Base-by-base conservation (phyloP, 148 eudicot genomes). In the Vaccinium corymbosum region DNA sequence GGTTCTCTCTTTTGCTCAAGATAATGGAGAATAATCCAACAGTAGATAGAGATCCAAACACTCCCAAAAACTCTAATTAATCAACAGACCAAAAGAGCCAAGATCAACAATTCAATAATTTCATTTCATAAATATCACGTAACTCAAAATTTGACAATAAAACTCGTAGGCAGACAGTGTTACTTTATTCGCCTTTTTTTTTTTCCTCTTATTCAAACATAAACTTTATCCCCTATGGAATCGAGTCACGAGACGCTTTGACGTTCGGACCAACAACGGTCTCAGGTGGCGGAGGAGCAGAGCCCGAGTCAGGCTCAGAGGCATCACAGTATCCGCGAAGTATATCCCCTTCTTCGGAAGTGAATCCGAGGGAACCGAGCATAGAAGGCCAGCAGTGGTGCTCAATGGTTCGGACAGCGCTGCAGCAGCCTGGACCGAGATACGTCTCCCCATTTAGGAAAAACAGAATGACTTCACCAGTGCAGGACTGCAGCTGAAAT, bases 281-380 rank as follows among this genome's bases (percentile, higher is more conserved):
- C 42, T 27, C 8, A 68, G 73, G 73, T 27, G 35, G 72, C 50
- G 77, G 50, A 5, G 59, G 72, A 12, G 87, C 32, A 68, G 76
- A 53, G 13, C 10, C 76, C 0, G 22, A 2, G 35, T 3, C 20
- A 3, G 50, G 7, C 1, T 9, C 72, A 8, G 77, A 16, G 0
- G 90, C 92, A 51, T 89, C 88, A 68, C 94, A 94, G 74, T 88
- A 94, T 6, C 94, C 94, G 35, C 89, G 83, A 25, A 94, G 90
- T 49, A 94, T 22, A 57, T 84, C 59, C 6, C 87, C 83, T 81
- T 92, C 87, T 59, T 94, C 90, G 1, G 82, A 46, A 17, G 90
- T 89, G 84, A 83, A 87, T 7, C 94, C 95, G 8, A 92, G 87
- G 35, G 88, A 57, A 25, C 85, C 72, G 12, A 94, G 83, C 92